A percentile compares a stretch with the other conserved stretches of the same genome.
These are phyloP conservation scores for Blepharisma japonicum DNA, from an alignment of 73 alveolate species.

Conservation along the genomic window DNA sequence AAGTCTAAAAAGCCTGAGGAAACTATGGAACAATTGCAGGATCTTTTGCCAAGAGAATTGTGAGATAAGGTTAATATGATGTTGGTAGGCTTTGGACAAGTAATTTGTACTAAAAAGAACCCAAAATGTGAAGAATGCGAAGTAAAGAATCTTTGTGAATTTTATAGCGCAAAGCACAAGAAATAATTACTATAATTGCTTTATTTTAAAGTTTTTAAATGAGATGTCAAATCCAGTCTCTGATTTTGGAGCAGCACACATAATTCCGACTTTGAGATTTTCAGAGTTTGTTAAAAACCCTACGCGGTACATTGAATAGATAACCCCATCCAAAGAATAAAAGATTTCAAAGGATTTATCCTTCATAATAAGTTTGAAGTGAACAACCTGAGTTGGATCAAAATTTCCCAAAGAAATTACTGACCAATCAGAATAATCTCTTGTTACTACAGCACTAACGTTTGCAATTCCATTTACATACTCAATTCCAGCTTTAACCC, in stretches of 20 bases:
- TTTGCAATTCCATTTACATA: conserved; percentile 24
- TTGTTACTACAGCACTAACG: conserved; percentile 32
- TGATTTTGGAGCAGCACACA: conserved; percentile 24
- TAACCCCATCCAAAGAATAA: conserved; percentile 21
- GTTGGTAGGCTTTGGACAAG: conserved; percentile 95
- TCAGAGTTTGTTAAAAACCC: conserved; percentile 9
- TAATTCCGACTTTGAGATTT: conserved; percentile 20
- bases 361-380: neutral
- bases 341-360: conserved; percentile 9
- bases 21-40: conserved; percentile 78
- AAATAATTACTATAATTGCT: neutral
- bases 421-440: conserved; percentile 35
- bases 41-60: conserved; percentile 67
- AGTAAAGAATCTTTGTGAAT: conserved; percentile 56
- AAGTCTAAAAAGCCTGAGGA: conserved; percentile 83
- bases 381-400: conserved; percentile 2
- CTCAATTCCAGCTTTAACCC: conserved; percentile 33
- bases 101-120: conserved; percentile 71
- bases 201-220: conserved; percentile 12
- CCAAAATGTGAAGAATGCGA: conserved; percentile 74
- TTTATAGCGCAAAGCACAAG: too few relatives aligned
- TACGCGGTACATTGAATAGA: neutral
- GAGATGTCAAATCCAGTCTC: conserved; percentile 9
- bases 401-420: neutral
- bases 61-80: conserved; percentile 80